phyloP scores from a whole-genome alignment of 345 rosid genomes.

The Lepidium didymum region DNA sequence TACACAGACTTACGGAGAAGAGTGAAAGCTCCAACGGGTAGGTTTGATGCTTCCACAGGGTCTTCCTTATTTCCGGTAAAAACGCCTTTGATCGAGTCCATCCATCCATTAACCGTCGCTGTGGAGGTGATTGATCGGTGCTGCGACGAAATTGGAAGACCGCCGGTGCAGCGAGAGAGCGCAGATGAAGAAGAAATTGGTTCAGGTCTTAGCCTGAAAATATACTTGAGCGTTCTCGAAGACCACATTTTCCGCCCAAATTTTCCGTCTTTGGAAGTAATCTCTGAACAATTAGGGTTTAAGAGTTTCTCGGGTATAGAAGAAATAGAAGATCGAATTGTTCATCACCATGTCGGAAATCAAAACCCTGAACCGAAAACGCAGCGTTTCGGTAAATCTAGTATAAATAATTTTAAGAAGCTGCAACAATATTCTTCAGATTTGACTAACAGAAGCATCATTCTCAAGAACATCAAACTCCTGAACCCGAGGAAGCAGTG shows the following conservation, averaged over 20 bases:
- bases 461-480: too few relatives aligned
- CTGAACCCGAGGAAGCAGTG: too few relatives aligned
- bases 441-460: too few relatives aligned
- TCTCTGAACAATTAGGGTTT: constrained; percentile 13
- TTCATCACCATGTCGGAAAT: constrained; percentile 1
- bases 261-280: background rate
- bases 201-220: constrained; percentile 2
- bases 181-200: constrained; percentile 2
- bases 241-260: constrained; percentile 10
- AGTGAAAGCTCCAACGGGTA: constrained; percentile 54
- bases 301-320: background rate
- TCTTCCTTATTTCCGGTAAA: constrained; percentile 63
- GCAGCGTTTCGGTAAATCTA: background rate
- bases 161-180: constrained; percentile 2
- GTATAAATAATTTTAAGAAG: too few relatives aligned
- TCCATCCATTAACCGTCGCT: constrained; percentile 47
- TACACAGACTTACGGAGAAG: constrained; percentile 48
- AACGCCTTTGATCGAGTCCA: constrained; percentile 76
- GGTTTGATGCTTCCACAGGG: constrained; percentile 29
- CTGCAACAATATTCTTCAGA: too few relatives aligned
- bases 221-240: constrained; percentile 4
- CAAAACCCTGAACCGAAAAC: background rate
- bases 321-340: background rate
- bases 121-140: constrained; percentile 53
- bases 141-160: constrained; percentile 27